Percentiles rank a stretch among this genome's conserved stretches.
Conservation (phyloP, 768 basidiomycete species). For the Piloderma croceum region DNA sequence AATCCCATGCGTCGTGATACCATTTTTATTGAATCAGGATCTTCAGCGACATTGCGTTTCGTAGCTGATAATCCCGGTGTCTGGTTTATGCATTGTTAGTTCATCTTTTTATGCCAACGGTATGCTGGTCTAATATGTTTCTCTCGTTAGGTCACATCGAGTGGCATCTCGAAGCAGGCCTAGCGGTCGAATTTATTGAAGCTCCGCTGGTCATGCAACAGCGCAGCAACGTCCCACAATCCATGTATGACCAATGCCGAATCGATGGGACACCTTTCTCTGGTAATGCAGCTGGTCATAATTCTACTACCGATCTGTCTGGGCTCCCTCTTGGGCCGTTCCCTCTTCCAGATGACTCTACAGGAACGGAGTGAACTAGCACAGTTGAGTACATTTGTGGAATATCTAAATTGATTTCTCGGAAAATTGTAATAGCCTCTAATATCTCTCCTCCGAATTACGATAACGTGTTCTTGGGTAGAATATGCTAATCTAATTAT, state of each 20-base stretch:
- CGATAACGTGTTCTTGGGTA: too few species aligned
- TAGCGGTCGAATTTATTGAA: conserved; percentile 81
- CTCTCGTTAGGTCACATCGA: conserved; percentile 62
- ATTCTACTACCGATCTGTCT: conserved; percentile 59
- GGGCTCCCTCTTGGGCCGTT: conserved; percentile 67
- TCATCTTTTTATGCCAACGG: neutral
- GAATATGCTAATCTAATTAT: too few species aligned
- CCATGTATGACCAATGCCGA: conserved; percentile 67
- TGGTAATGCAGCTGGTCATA: conserved; percentile 87
- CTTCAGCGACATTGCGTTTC: conserved; percentile 72
- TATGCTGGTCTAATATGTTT: neutral
- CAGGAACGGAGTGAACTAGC: too few species aligned
- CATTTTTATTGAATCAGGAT: conserved; percentile 62
- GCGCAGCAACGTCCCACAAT: conserved; percentile 43
- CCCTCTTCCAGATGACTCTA: too few species aligned
- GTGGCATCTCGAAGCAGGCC: conserved; percentile 81
- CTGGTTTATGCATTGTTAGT: conserved; percentile 80
- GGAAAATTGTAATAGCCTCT: too few species aligned
- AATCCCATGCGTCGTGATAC: conserved; percentile 96
- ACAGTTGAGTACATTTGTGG: too few species aligned
- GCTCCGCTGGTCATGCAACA: conserved; percentile 71
- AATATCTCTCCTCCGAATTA: too few species aligned
- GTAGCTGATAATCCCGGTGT: conserved; percentile 90
- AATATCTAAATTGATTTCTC: too few species aligned
- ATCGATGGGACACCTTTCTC: conserved; percentile 49